Base-by-base conservation (phyloP, 2,329 filamentous ascomycete genomes). In the Aspergillus brunneoviolaceus region DNA sequence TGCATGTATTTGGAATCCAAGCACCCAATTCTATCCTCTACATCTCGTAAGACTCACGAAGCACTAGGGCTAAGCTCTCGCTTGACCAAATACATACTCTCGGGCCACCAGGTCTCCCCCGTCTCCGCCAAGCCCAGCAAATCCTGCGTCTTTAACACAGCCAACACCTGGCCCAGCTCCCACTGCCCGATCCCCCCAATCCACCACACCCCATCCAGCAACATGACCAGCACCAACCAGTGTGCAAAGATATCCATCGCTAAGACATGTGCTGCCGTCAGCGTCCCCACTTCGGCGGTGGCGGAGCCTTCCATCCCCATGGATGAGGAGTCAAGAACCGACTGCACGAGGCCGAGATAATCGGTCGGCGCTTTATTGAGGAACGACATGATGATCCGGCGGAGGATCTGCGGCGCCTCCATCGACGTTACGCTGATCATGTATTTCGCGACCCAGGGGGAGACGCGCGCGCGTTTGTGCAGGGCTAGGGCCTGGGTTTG, bases 331-430 rank as follows among this genome's bases (percentile, higher is more conserved):
- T 67, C 65, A 0, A 79, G 61, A 5, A 71, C 71, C 3, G 69
- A 68, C 49, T 77, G 74, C 2, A 80, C 68, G 1, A 79, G 59
- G 1, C 55, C 67, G 0, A 81, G 62, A 33, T 68, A 80, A 0
- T 69, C 62, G 0, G 62, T 58, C 0, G 77, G 75, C 0, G 72
- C 73, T 23, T 73, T 73, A 62, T 80, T 79, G 3, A 80, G 42
- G n/a, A 79, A 79, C 2, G 76, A 71, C 66, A 76, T 77, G 48
- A 80, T 72, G 0, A 67, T 73, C 2, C 79, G 67, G 6, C 77
- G 70, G 1, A 76, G 67, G 0, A 75, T 68, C 3, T 66, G 70
- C 0, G 73, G 74, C 5, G 70, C 65, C 11, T 65, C 59, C 58
- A 71, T 72, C 42, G 70, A 73, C 6, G 78, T 72, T 2, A 76